phyloP scores from a whole-genome alignment of 192 early-diverging fungal species.

The Coemansia sp. region DNA sequence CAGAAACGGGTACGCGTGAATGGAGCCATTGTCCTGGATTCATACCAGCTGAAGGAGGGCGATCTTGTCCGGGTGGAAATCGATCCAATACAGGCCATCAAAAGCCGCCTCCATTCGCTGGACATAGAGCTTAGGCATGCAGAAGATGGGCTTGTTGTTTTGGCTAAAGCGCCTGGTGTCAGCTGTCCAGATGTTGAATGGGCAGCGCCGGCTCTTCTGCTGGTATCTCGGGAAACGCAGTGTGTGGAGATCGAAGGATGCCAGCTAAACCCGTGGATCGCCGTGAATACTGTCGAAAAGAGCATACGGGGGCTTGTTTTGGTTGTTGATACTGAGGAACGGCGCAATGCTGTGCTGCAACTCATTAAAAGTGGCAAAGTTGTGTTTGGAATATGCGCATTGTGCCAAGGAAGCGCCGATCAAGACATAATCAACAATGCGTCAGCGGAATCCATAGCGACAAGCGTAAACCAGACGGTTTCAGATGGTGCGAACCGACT shows the following conservation, averaged over 20 bases:
- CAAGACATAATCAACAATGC: constrained; percentile 18
- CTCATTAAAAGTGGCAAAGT: constrained; percentile 14
- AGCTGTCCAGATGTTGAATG: constrained; percentile 24
- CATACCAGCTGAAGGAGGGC: constrained; percentile 43
- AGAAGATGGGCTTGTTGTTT: constrained; percentile 58
- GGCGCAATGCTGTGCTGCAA: not conserved
- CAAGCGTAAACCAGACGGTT: not conserved
- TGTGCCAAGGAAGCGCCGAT: constrained; percentile 48
- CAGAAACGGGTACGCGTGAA: constrained; percentile 60
- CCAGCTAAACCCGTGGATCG: constrained; percentile 36
- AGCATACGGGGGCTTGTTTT: constrained; percentile 58
- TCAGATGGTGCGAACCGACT: not conserved
- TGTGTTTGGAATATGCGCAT: constrained; percentile 32
- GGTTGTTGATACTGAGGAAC: constrained; percentile 24
- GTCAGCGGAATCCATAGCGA: constrained; percentile 31
- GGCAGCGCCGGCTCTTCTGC: constrained; percentile 25
- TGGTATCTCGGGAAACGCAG: constrained; percentile 1
- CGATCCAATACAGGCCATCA: constrained; percentile 45
- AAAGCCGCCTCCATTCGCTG: constrained; percentile 45
- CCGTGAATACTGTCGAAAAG: constrained; percentile 60
- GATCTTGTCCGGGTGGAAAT: constrained; percentile 58
- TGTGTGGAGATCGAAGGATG: not conserved
- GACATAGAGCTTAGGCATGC: constrained; percentile 55
- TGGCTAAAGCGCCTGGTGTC: constrained; percentile 63
- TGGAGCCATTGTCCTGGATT: constrained; percentile 53